Evolutionary conservation across 441 rosid species (phyloP).

Genomic region (Omphalea diandra): DNA sequence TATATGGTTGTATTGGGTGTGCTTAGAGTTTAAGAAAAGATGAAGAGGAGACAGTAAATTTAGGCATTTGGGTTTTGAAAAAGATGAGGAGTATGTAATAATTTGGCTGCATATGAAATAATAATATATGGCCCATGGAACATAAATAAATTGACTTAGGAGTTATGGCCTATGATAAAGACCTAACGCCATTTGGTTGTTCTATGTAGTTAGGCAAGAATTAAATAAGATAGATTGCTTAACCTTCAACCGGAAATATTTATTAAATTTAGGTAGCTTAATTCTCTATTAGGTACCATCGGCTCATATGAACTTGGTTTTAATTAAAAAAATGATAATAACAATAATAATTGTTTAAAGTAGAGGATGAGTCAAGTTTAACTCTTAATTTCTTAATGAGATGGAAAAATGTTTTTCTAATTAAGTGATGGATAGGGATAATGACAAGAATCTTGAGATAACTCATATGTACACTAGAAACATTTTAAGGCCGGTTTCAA

Average conservation of each 20-base stretch:
- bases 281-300: neutral
- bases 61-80: too few species aligned
- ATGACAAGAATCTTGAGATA: too few species aligned
- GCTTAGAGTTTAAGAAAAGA: neutral
- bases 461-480: too few species aligned
- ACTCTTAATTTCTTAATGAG: too few species aligned
- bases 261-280: neutral
- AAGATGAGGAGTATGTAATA: neutral
- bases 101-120: neutral
- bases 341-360: too few species aligned
- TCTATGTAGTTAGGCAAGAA: constrained; percentile 10
- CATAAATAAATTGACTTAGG: neutral
- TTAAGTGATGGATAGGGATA: too few species aligned
- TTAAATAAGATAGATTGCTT: constrained; percentile 3
- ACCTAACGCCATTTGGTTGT: constrained; percentile 14
- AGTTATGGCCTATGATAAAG: neutral
- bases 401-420: too few species aligned
- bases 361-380: too few species aligned
- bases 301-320: neutral
- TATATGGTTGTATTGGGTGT: neutral
- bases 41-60: neutral
- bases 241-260: constrained; percentile 3
- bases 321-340: neutral
- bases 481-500: too few species aligned
- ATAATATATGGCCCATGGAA: neutral